A percentile compares a stretch with the other conserved stretches of the same genome.
phyloP scores from a whole-genome alignment of 345 rosid species.

The Ailanthus altissimus region DNA sequence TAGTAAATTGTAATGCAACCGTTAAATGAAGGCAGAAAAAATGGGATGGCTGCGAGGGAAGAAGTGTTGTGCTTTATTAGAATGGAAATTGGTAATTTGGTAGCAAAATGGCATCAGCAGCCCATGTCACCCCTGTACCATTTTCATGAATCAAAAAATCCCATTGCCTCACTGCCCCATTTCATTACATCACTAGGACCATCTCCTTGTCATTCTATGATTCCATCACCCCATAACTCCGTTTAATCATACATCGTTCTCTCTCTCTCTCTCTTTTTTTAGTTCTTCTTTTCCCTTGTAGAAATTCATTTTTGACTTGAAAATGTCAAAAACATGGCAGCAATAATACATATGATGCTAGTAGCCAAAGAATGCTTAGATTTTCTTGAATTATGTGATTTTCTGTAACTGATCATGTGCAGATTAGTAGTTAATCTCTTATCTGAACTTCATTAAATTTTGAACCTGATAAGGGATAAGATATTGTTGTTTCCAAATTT shows the following conservation, averaged over 20 bases:
- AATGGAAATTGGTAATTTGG: too few species aligned
- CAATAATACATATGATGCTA: background rate
- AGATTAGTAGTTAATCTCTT: background rate
- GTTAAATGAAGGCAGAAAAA: background rate
- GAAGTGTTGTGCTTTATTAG: background rate
- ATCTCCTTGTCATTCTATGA: background rate
- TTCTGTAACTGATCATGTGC: constrained; percentile 3
- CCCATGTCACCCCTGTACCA: constrained; percentile 2
- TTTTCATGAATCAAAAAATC: background rate
- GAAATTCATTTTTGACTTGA: background rate
- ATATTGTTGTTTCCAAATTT: background rate
- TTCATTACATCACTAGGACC: constrained; percentile 2
- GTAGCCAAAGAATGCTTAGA: background rate
- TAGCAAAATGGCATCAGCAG: background rate
- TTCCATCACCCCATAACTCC: constrained; percentile 2
- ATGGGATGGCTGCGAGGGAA: background rate
- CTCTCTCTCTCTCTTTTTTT: background rate
- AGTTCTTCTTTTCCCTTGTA: background rate
- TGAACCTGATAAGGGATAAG: background rate
- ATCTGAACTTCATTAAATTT: background rate
- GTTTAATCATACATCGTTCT: background rate
- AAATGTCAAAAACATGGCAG: background rate
- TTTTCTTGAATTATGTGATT: constrained; percentile 1
- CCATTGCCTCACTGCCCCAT: background rate
- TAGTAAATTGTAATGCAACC: background rate